Evolutionary conservation across 225 moss, liverwort and hornwort species (phyloP).

Genomic region (Polytrichum commune): DNA sequence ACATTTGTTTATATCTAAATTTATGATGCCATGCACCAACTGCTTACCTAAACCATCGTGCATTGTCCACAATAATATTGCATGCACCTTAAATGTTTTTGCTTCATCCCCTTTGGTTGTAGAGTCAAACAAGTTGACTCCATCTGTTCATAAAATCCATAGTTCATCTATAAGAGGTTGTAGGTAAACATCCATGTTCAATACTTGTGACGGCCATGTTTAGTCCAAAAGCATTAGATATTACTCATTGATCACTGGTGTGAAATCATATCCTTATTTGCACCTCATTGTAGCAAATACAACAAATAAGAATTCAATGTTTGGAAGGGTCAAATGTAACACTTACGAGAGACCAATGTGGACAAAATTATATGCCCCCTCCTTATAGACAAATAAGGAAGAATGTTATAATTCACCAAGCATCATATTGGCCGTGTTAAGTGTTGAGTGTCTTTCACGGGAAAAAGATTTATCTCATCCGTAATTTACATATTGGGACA

Average conservation of each 20-base stretch:
- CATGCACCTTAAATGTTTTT: neutral
- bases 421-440: neutral
- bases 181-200: neutral
- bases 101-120: neutral
- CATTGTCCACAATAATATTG: neutral
- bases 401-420: neutral
- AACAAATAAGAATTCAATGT: neutral
- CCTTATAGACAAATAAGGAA: neutral
- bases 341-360: neutral
- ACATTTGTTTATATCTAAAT: no score
- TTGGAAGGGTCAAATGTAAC: no score
- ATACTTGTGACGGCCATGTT: neutral
- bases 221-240: neutral
- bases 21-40: no score
- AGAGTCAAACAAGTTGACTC: neutral
- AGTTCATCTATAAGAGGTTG: neutral
- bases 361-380: neutral
- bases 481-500: neutral
- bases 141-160: neutral
- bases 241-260: neutral
- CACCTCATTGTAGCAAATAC: no score
- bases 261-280: no score
- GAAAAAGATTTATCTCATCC: neutral
- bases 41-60: neutral
- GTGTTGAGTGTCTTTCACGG: neutral